A percentile compares a stretch with the other conserved stretches of the same genome.
These are phyloP conservation scores for Xylariaceae sp. DNA, from an alignment of 2,329 filamentous ascomycete species.

Conservation along the genomic window DNA sequence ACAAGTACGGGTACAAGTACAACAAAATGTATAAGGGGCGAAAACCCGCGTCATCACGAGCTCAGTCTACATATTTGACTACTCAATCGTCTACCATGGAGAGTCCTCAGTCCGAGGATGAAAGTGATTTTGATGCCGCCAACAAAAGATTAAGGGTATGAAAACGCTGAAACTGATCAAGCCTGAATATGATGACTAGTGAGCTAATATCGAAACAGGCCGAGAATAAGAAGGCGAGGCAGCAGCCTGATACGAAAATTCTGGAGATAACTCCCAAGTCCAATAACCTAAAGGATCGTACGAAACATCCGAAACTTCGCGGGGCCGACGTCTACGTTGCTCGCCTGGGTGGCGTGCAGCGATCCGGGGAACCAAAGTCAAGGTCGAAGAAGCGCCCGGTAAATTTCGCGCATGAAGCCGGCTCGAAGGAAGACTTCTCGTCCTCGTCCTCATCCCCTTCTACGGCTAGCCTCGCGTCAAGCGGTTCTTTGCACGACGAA, in stretches of 20 bases:
- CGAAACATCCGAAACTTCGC: slow-evolving; percentile 48
- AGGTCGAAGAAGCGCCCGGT: neutral
- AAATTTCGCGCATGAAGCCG: neutral
- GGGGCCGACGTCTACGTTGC: slow-evolving; percentile 56
- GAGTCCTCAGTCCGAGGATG: slow-evolving; percentile 17
- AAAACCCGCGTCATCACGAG: slow-evolving; percentile 17
- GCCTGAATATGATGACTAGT: neutral
- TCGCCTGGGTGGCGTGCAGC: slow-evolving; percentile 39
- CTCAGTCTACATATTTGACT: slow-evolving; percentile 32
- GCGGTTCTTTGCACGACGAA: slow-evolving; percentile 52
- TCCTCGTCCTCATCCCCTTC: neutral
- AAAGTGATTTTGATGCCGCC: slow-evolving; percentile 11
- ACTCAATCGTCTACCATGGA: neutral
- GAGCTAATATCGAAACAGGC: neutral
- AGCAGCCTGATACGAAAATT: slow-evolving; percentile 10
- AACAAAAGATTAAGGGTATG: neutral
- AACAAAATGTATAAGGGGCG: slow-evolving; percentile 4
- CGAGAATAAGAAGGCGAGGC: neutral
- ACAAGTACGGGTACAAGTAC: slow-evolving; percentile 18
- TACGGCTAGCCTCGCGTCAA: slow-evolving; percentile 7
- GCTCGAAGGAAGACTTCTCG: neutral
- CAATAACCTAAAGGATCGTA: slow-evolving; percentile 40
- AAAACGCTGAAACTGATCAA: neutral
- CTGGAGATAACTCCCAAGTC: slow-evolving; percentile 6
- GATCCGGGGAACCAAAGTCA: neutral